Percentiles rank a stretch among this genome's conserved stretches.
Conservation (phyloP, 2,329 filamentous ascomycete genomes). For the Pyrenochaeta sp. region DNA sequence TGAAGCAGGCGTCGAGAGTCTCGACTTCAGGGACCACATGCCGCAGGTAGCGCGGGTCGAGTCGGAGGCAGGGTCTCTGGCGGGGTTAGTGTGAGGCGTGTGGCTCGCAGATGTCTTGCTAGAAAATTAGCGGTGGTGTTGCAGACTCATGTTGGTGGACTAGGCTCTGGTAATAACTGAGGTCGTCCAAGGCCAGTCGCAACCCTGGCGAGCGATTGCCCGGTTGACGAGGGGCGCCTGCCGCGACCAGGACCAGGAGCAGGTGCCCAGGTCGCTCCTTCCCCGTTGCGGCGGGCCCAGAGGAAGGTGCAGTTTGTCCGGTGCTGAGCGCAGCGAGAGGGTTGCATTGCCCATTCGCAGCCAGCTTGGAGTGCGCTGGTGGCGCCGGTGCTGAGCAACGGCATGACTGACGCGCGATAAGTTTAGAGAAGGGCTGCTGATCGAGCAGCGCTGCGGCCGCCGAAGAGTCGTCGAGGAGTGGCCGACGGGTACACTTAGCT, state of each 20-base stretch:
- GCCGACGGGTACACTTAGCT: conserved; percentile 4
- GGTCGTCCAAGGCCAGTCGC: no score
- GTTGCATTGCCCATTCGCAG: no score
- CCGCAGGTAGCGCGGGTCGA: not conserved
- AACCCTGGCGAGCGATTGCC: not conserved
- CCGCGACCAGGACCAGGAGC: not conserved
- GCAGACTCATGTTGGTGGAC: no score
- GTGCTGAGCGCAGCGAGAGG: conserved; percentile 5
- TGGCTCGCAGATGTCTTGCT: no score
- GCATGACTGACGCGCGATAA: conserved; percentile 3
- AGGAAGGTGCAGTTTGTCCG: conserved; percentile 1
- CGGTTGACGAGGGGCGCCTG: conserved; percentile 3
- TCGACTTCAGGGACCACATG: conserved; percentile 2
- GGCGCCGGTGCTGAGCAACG: conserved; percentile 2
- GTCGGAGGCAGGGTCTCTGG: conserved; percentile 1
- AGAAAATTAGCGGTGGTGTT: no score
- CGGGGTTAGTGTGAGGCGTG: no score
- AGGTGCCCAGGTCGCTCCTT: conserved; percentile 10
- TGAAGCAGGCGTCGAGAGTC: conserved; percentile 5
- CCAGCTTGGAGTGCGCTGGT: conserved; percentile 8
- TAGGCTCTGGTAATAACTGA: no score
- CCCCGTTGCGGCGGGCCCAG: conserved; percentile 1
- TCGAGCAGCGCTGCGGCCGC: conserved; percentile 13
- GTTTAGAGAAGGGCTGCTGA: conserved; percentile 20
- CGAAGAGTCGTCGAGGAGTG: conserved; percentile 12